A percentile compares a stretch with the other conserved stretches of the same genome.
Evolutionary conservation across 805 yeast genomes (phyloP).

Genomic region (Tetrapisispora nanseiensis): DNA sequence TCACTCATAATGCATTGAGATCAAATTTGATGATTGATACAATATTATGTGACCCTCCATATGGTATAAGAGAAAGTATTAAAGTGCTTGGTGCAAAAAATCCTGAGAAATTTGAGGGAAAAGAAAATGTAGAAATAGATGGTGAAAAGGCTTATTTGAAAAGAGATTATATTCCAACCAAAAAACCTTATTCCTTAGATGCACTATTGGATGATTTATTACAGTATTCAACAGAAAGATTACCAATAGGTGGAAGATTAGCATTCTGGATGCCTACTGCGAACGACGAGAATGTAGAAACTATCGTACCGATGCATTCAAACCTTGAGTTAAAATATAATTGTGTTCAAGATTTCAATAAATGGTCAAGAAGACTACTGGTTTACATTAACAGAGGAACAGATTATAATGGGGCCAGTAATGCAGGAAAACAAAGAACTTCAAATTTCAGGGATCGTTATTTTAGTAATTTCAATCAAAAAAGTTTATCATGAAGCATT

Average conservation of each 20-base stretch:
- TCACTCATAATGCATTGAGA: constrained; percentile 81
- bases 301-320: constrained; percentile 70
- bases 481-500: no score
- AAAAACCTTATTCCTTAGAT: constrained; percentile 79
- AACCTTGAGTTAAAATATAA: constrained; percentile 59
- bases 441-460: constrained; percentile 67
- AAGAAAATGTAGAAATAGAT: constrained; percentile 63
- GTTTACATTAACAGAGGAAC: constrained; percentile 67
- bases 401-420: constrained; percentile 40
- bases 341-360: constrained; percentile 80
- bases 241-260: constrained; percentile 68
- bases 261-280: constrained; percentile 99
- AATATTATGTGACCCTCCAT: constrained; percentile 94
- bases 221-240: constrained; percentile 57
- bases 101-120: constrained; percentile 57
- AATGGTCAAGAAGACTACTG: constrained; percentile 83
- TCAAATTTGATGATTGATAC: constrained; percentile 54
- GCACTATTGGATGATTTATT: constrained; percentile 69
- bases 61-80: constrained; percentile 92
- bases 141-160: constrained; percentile 71
- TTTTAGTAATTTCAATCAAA: constrained; percentile 50
- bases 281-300: constrained; percentile 64
- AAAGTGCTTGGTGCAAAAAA: constrained; percentile 83
- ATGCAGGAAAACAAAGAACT: constrained; percentile 35
- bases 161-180: constrained; percentile 83